Evolutionary conservation across 2,329 filamentous ascomycete genomes (phyloP).

Genomic region (Corynespora cassiicola): DNA sequence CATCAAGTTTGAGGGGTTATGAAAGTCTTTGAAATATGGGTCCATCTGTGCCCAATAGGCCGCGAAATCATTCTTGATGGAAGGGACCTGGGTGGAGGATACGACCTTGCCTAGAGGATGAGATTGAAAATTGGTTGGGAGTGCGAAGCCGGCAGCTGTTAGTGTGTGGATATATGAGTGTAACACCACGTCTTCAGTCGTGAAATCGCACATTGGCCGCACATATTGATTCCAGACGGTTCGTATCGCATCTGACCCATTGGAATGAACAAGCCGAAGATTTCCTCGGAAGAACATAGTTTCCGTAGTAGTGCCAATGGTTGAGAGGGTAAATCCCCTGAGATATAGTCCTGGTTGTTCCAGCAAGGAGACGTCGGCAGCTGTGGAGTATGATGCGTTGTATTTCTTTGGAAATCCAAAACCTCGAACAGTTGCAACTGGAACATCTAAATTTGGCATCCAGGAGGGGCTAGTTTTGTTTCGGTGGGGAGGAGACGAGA

Average conservation of each 20-base stretch:
- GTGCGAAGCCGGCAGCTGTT: conserved; percentile 16
- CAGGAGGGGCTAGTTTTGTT: conserved; percentile 3
- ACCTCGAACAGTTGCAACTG: conserved; percentile 17
- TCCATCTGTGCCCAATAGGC: conserved; percentile 9
- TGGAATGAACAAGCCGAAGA: no score
- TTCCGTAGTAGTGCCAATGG: no score
- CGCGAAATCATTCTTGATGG: conserved; percentile 11
- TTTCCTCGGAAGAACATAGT: no score
- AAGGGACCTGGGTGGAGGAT: conserved; percentile 10
- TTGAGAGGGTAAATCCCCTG: no score
- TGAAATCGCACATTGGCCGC: no score
- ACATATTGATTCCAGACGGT: no score
- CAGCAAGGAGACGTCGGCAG: not conserved
- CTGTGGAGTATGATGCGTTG: conserved; percentile 11
- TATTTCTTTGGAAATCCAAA: conserved; percentile 18
- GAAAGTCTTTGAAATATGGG: conserved; percentile 2
- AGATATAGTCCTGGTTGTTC: not conserved
- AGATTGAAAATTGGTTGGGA: conserved; percentile 11
- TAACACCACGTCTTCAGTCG: no score
- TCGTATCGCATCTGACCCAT: no score
- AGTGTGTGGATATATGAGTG: conserved; percentile 11
- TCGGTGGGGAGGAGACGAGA: not conserved
- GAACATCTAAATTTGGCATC: conserved; percentile 17
- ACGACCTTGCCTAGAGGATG: conserved; percentile 15
- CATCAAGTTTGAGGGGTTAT: not conserved